These are phyloP conservation scores for Steccherinum ochraceum DNA, from an alignment of 768 basidiomycete genomes.

Conservation along the genomic window DNA sequence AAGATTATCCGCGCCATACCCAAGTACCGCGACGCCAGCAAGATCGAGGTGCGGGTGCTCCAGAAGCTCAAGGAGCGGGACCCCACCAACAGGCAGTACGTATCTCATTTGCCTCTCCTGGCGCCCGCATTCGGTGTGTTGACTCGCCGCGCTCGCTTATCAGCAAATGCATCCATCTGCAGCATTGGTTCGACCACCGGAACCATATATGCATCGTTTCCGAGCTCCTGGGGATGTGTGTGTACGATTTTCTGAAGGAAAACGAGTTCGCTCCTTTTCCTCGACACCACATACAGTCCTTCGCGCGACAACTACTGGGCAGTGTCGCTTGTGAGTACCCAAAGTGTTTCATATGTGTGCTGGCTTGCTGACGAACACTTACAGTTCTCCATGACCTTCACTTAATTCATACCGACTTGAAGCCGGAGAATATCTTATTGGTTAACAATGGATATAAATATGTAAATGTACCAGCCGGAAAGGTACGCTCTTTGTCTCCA, in stretches of 20 bases:
- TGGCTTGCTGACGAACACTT: constrained; percentile 13
- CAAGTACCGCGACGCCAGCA: constrained; percentile 97
- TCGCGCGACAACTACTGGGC: constrained; percentile 84
- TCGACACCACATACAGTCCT: constrained; percentile 91
- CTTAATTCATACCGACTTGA: constrained; percentile 95
- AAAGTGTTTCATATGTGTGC: no score
- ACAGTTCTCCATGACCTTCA: constrained; percentile 86
- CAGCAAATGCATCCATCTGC: constrained; percentile 96
- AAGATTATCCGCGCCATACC: constrained; percentile 98
- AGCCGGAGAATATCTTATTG: constrained; percentile 97
- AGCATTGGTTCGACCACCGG: constrained; percentile 92
- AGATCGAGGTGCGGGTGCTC: constrained; percentile 94
- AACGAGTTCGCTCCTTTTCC: constrained; percentile 97
- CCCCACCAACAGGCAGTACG: constrained; percentile 83
- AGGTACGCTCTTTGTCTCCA: constrained; percentile 35
- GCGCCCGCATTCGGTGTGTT: constrained; percentile 12
- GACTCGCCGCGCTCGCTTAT: constrained; percentile 13
- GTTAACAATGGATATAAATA: constrained; percentile 76
- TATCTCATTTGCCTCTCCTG: constrained; percentile 14
- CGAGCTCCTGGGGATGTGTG: constrained; percentile 92
- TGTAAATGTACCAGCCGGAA: constrained; percentile 55
- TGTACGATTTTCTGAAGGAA: constrained; percentile 98
- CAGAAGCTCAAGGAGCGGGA: constrained; percentile 87
- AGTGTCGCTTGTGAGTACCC: constrained; percentile 84
- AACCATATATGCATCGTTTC: constrained; percentile 98